Evolutionary conservation across 1,284 basidiomycete species (phyloP).

Genomic region (Amylostereum chailletii): DNA sequence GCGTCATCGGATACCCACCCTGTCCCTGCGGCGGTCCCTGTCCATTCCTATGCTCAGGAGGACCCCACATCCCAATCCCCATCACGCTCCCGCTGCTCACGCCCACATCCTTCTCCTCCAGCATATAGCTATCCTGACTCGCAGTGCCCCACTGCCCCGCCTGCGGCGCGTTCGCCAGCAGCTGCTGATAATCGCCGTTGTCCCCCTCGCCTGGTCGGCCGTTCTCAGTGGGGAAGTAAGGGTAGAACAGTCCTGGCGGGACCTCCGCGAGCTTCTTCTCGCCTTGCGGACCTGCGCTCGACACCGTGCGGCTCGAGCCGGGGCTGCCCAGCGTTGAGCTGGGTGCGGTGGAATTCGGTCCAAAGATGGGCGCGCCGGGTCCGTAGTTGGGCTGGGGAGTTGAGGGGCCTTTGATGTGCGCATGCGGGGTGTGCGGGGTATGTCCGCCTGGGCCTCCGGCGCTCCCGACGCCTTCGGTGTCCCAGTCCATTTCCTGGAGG

Average conservation of each 20-base stretch:
- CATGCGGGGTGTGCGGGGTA: slow-evolving; percentile 4
- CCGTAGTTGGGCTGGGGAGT: background rate
- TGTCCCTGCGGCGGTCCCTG: slow-evolving; percentile 8
- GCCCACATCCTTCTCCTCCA: slow-evolving; percentile 49
- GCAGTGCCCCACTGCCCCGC: slow-evolving; percentile 46
- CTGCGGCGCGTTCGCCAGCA: slow-evolving; percentile 33
- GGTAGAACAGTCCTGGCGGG: slow-evolving; percentile 61
- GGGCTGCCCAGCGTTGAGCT: slow-evolving; percentile 12
- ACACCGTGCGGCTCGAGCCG: slow-evolving; percentile 1
- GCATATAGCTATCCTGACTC: slow-evolving; percentile 51
- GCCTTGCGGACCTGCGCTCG: slow-evolving; percentile 8
- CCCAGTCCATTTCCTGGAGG: slow-evolving; percentile 65
- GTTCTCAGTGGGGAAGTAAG: slow-evolving; percentile 30
- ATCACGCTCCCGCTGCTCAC: slow-evolving; percentile 5
- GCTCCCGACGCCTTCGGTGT: slow-evolving; percentile 31
- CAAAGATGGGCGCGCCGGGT: background rate
- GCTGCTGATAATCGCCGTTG: slow-evolving; percentile 38
- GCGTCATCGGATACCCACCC: slow-evolving; percentile 8
- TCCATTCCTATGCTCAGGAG: background rate
- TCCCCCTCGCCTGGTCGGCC: slow-evolving; percentile 9
- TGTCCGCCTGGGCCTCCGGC: slow-evolving; percentile 12
- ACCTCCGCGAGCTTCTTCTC: slow-evolving; percentile 44
- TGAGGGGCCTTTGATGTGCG: background rate
- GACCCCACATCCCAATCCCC: slow-evolving; percentile 18
- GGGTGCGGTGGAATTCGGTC: background rate